phyloP scores from a whole-genome alignment of 805 yeast species.

The Candida ficus region DNA sequence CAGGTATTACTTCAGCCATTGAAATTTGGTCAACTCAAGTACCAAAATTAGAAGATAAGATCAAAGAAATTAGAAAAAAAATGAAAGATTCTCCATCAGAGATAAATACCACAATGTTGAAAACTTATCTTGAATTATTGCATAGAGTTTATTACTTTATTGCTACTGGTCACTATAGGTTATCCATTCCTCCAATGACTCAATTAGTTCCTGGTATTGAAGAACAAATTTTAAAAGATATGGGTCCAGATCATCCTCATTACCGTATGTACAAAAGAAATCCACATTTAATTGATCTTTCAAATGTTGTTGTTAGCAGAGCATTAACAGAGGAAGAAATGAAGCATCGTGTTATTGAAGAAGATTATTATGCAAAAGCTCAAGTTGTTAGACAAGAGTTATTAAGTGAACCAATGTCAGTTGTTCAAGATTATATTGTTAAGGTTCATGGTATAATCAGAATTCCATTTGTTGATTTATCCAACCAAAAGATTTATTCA shows the following conservation, averaged over 20 bases:
- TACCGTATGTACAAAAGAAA: neutral
- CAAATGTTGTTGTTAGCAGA: conserved; percentile 20
- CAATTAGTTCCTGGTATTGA: conserved; percentile 25
- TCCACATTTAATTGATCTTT: conserved; percentile 17
- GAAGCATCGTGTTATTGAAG: conserved; percentile 42
- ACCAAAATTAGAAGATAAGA: conserved; percentile 8
- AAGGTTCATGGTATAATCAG: conserved; percentile 5
- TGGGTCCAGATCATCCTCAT: conserved; percentile 7
- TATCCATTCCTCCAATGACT: conserved; percentile 31
- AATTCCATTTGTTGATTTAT: neutral
- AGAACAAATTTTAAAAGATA: conserved; percentile 8
- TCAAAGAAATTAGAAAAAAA: conserved; percentile 4
- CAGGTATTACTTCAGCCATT: conserved; percentile 48
- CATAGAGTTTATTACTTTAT: conserved; percentile 77
- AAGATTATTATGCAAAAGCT: conserved; percentile 51
- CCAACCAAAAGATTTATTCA: neutral
- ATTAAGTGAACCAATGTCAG: conserved; percentile 31
- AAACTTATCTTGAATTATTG: conserved; percentile 48
- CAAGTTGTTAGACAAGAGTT: conserved; percentile 53
- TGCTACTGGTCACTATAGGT: conserved; percentile 68
- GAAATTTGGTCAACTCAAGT: conserved; percentile 36
- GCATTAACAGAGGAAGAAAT: conserved; percentile 26
- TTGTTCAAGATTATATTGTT: conserved; percentile 7
- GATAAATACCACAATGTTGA: conserved; percentile 26
- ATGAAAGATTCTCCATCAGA: conserved; percentile 14